Percentiles rank a stretch among this genome's conserved stretches.
phyloP scores from a whole-genome alignment of 306 rosid genomes.

The Cajanus cajan region DNA sequence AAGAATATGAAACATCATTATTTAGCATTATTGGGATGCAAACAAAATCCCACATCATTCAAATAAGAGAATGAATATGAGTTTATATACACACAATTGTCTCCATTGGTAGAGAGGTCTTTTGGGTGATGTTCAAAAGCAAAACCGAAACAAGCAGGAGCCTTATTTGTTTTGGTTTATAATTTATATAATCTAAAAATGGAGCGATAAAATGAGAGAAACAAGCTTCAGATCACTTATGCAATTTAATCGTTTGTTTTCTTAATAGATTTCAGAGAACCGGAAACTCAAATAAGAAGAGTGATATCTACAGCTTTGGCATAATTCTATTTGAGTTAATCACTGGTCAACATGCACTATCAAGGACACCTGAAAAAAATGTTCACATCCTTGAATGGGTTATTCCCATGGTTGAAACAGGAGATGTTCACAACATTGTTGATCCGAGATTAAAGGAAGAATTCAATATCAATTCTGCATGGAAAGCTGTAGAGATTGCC shows the following conservation, averaged over 20 bases:
- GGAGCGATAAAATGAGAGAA: not conserved
- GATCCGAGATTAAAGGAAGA: constrained; percentile 36
- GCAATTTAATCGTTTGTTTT: not conserved
- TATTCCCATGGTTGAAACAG: constrained; percentile 17
- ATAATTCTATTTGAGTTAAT: constrained; percentile 43
- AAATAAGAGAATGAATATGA: too few species aligned
- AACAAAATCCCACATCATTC: too few species aligned
- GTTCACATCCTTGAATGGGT: constrained; percentile 35
- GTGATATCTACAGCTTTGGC: constrained; percentile 42
- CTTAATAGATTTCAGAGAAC: not conserved
- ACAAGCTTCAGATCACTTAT: not conserved
- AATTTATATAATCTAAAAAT: not conserved
- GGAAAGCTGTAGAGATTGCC: constrained; percentile 35
- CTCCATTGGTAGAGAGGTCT: too few species aligned
- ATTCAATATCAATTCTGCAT: constrained; percentile 22
- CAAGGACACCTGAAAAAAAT: not conserved
- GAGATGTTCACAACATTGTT: constrained; percentile 25
- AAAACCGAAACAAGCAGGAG: too few species aligned
- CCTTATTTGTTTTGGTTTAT: not conserved
- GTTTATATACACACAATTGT: too few species aligned
- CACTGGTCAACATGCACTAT: constrained; percentile 19
- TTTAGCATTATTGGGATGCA: too few species aligned
- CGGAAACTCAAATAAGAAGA: constrained; percentile 23
- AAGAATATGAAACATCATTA: not conserved
- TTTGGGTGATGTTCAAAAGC: too few species aligned